Base-by-base conservation (phyloP, 2,329 filamentous ascomycete genomes). In the Penicillium decumbens region DNA sequence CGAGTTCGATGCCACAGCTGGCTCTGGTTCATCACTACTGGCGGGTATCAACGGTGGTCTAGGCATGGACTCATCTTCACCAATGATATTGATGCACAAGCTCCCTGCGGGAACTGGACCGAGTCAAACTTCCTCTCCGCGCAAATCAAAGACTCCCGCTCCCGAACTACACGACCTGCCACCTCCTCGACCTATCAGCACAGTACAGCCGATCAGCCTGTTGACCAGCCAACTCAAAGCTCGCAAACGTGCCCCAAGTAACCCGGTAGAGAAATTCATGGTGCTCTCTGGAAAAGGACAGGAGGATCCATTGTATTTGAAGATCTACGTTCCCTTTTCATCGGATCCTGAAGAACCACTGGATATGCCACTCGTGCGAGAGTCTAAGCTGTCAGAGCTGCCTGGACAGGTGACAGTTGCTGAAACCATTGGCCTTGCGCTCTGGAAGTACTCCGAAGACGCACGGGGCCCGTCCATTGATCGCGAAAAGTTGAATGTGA, bases 371-470 rank as follows among this genome's bases (percentile, higher is more conserved):
- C 70, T 84, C 24, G 71, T 75, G 23, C 75, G 78, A 41, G 75
- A 75, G 35, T 77, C 78, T 7, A 81, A 81, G 53, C 78, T 82
- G 33, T 71, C 75, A 23, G 69, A 72, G 8, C 69, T 72, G 37
- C 65, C 69, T 28, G 65, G 69, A 4, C 74, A 72, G 2, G 77
- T 82, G 18, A 81, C 75, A 4, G 82, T 85, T 4, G 76, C 77
- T 1, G 82, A 85, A 60, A 77, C 82, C 2, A 85, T 85, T 56
- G 82, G 82, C 3, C 72, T 84, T 47, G 76, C 77, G 6, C 66
- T 85, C n/a, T 85, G 78, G 75, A 72, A 77, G 45, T 85, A 84
- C 57, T 73, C 75, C 13, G 80, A 84, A 60, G 80, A 84, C 56
- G 73, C 74, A 6, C 68, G 77, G 9, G 73, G 81, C 49, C 82